Evolutionary conservation across 768 basidiomycete genomes (phyloP).

Genomic region (Leucocoprinus leucothites): DNA sequence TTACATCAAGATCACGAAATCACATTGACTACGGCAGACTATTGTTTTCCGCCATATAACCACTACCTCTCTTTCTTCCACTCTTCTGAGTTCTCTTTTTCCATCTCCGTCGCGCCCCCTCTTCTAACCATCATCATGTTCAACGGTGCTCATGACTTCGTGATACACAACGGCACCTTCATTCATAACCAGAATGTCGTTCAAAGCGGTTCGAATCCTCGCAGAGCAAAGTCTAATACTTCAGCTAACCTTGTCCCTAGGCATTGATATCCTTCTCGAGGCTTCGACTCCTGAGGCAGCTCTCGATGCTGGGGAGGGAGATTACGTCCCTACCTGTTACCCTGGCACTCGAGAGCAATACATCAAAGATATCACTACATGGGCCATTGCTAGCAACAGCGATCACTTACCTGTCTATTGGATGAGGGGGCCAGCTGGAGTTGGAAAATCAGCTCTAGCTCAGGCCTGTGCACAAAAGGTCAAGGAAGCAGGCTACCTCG

Average conservation of each 20-base stretch:
- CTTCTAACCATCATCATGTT: no score
- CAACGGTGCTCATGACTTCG: background rate
- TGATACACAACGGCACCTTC: background rate
- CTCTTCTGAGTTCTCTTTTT: no score
- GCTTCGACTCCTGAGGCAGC: background rate
- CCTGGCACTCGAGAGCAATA: background rate
- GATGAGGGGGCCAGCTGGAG: constrained; percentile 8
- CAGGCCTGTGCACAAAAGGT: constrained; percentile 4
- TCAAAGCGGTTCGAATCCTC: no score
- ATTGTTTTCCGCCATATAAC: no score
- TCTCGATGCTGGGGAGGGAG: background rate
- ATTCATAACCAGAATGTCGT: background rate
- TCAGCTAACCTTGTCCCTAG: background rate
- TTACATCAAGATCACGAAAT: no score
- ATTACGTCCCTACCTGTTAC: background rate
- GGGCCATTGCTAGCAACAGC: background rate
- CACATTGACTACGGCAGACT: no score
- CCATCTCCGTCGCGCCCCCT: background rate
- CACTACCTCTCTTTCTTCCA: no score
- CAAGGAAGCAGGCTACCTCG: background rate
- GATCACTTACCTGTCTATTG: background rate
- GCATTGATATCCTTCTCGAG: background rate
- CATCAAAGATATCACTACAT: background rate
- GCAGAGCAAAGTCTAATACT: no score
- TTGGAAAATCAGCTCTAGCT: constrained; percentile 8